A percentile compares a stretch with the other conserved stretches of the same genome.
phyloP scores from a whole-genome alignment of 306 rosid species.

The Cicer pinnatifidum region DNA sequence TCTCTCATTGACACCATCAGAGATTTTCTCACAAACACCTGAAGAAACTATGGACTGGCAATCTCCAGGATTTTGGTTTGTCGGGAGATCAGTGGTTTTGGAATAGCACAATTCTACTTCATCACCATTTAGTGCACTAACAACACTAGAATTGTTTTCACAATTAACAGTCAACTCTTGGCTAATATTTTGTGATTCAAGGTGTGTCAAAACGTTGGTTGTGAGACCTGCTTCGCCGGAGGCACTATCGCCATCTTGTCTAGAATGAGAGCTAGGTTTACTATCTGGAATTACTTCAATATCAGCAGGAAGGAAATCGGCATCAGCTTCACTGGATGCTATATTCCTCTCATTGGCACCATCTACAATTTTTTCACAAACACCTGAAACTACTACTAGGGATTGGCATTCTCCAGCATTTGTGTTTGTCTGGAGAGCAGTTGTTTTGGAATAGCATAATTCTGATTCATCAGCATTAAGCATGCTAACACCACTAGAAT shows the following conservation, averaged over 20 bases:
- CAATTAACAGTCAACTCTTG: constrained; percentile 39
- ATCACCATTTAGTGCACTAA: constrained; percentile 35
- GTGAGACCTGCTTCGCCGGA: constrained; percentile 41
- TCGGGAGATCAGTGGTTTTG: constrained; percentile 18
- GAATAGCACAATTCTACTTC: constrained; percentile 36
- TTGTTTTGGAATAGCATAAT: constrained; percentile 32
- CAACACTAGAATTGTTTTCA: constrained; percentile 31
- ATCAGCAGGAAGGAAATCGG: constrained; percentile 34
- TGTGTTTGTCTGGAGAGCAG: constrained; percentile 30
- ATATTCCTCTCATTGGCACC: constrained; percentile 35
- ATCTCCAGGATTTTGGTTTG: constrained; percentile 45
- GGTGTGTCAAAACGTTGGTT: constrained; percentile 24
- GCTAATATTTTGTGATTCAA: constrained; percentile 34
- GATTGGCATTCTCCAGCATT: constrained; percentile 49
- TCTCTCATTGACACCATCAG: too few relatives aligned
- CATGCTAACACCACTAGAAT: constrained; percentile 31
- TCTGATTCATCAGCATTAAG: constrained; percentile 40
- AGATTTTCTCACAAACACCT: constrained; percentile 27
- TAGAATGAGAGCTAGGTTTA: constrained; percentile 19
- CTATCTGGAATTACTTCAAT: constrained; percentile 29
- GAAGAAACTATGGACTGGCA: constrained; percentile 40
- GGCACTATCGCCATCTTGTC: constrained; percentile 34
- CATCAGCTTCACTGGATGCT: constrained; percentile 28
- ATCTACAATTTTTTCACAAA: constrained; percentile 37
- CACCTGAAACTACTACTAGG: constrained; percentile 32